Percentiles rank a stretch among this genome's conserved stretches.
Evolutionary conservation across 768 basidiomycete genomes (phyloP).

Genomic region (Phylloporus sp.): DNA sequence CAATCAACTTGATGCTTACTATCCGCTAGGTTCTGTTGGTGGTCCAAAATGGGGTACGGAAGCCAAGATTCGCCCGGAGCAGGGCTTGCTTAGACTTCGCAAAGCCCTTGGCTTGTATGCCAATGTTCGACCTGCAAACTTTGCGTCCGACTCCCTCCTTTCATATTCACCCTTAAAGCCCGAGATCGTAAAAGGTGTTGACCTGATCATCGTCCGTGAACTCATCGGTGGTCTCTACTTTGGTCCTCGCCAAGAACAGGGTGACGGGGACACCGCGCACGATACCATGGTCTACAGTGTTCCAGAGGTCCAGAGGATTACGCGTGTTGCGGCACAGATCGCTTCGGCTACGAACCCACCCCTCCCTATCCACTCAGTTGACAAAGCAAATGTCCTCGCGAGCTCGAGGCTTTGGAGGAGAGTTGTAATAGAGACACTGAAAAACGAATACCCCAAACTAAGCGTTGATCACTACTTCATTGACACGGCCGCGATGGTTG

Average conservation of each 20-base stretch:
- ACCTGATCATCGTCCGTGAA: conserved; percentile 94
- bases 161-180: conserved; percentile 86
- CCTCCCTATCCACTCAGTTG: conserved; percentile 85
- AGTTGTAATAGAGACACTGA: conserved; percentile 81
- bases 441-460: conserved; percentile 84
- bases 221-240: conserved; percentile 97
- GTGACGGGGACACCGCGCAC: conserved; percentile 70
- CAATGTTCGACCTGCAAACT: conserved; percentile 96
- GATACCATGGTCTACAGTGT: conserved; percentile 95
- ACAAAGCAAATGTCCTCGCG: conserved; percentile 98
- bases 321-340: conserved; percentile 91
- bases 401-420: conserved; percentile 92
- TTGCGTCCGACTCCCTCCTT: conserved; percentile 88
- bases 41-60: conserved; percentile 99
- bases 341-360: conserved; percentile 82
- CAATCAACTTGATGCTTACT: neutral
- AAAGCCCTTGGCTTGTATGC: conserved; percentile 95
- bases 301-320: conserved; percentile 88
- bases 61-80: conserved; percentile 85
- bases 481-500: conserved; percentile 94
- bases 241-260: conserved; percentile 86
- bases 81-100: conserved; percentile 81
- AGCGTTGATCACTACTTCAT: conserved; percentile 88
- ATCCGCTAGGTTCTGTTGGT: conserved; percentile 80
- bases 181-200: conserved; percentile 73